Evolutionary conservation across 2,329 filamentous ascomycete genomes (phyloP).

Genomic region (Davidsoniella australis): DNA sequence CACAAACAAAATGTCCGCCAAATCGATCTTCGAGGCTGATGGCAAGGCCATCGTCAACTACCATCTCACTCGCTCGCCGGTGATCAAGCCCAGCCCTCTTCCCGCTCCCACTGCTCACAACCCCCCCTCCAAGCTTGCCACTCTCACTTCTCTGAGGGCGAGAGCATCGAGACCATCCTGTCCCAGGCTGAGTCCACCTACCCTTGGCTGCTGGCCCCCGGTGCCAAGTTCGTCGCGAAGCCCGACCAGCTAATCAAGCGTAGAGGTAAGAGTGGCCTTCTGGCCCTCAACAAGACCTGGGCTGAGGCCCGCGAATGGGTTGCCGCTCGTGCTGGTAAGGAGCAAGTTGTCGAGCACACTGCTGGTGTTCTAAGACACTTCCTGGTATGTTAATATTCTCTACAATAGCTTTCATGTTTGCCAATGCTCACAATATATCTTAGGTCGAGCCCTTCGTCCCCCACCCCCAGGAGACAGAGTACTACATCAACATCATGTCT

Average conservation of each 20-base stretch:
- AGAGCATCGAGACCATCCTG: constrained; percentile 65
- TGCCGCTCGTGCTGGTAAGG: constrained; percentile 78
- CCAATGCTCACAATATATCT: background rate
- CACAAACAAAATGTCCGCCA: constrained; percentile 36
- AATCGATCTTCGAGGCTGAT: constrained; percentile 96
- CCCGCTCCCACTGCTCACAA: constrained; percentile 76
- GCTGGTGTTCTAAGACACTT: constrained; percentile 83
- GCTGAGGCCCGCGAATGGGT: constrained; percentile 87
- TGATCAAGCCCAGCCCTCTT: constrained; percentile 96
- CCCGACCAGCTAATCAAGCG: constrained; percentile 99
- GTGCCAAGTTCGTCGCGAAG: constrained; percentile 92
- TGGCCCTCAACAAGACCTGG: constrained; percentile 96
- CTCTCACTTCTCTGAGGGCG: constrained; percentile 86
- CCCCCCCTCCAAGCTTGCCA: constrained; percentile 74
- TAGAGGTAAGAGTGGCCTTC: constrained; percentile 93
- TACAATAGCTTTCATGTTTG: background rate
- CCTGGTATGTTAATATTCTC: constrained; percentile 32
- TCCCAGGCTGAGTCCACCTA: constrained; percentile 93
- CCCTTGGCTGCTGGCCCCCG: constrained; percentile 76
- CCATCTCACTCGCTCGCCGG: constrained; percentile 90
- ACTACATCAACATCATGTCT: constrained; percentile 99
- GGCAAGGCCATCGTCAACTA: constrained; percentile 99
- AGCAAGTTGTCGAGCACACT: constrained; percentile 82
- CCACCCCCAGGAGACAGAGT: constrained; percentile 87
- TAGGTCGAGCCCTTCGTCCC: constrained; percentile 85